phyloP scores from a whole-genome alignment of 345 rosid genomes.

The Eucalyptus cladocalyx region DNA sequence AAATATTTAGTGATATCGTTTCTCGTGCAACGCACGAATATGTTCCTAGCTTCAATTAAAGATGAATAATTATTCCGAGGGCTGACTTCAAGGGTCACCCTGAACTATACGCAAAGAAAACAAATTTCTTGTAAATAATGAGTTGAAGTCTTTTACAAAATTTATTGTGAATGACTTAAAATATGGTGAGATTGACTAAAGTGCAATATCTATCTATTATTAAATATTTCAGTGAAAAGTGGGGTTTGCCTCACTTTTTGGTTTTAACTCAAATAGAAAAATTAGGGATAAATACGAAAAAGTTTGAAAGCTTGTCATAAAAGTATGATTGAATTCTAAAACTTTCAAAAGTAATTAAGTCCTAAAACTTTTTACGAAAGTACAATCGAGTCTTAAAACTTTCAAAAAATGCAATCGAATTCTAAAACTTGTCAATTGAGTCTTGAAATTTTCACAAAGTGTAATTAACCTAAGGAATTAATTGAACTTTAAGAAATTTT shows the following conservation, averaged over 20 bases:
- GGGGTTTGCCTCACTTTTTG: background rate
- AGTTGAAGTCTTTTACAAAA: background rate
- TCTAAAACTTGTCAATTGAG: too few species aligned
- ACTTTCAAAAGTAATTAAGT: too few species aligned
- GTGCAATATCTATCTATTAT: background rate
- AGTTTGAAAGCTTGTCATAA: too few species aligned
- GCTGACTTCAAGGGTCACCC: background rate
- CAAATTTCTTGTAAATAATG: background rate
- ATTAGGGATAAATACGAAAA: too few species aligned
- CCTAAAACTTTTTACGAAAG: rapidly evolving
- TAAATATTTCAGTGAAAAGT: background rate
- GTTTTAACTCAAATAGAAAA: background rate
- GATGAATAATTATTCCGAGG: background rate
- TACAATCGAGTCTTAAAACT: too few species aligned
- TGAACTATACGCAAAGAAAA: background rate
- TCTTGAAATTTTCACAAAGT: too few species aligned
- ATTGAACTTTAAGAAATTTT: too few species aligned
- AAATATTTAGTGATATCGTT: too few species aligned
- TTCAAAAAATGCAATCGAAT: too few species aligned
- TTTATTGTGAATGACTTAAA: background rate
- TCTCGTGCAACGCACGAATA: background rate
- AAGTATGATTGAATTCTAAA: too few species aligned
- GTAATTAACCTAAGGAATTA: too few species aligned
- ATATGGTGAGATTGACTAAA: background rate
- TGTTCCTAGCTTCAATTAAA: background rate